Evolutionary conservation across 1,284 basidiomycete species (phyloP).

Genomic region (Rhodotorula sp.): DNA sequence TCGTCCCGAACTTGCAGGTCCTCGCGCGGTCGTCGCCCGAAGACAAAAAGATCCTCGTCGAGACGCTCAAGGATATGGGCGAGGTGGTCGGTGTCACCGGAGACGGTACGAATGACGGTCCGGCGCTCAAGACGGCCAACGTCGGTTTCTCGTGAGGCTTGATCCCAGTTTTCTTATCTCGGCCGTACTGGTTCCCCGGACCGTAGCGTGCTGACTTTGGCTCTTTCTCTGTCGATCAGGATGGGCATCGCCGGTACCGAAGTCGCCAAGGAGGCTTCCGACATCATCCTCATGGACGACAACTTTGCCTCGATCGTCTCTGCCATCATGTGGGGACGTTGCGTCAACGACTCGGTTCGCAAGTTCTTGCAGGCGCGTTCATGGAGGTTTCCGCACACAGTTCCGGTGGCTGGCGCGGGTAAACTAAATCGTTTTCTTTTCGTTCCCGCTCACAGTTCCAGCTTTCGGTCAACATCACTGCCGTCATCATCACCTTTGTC

Average conservation of each 20-base stretch:
- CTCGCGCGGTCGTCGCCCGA: slow-evolving; percentile 93
- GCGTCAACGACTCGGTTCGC: slow-evolving; percentile 94
- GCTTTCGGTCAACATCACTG: slow-evolving; percentile 92
- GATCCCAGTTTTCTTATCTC: neutral
- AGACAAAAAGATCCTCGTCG: slow-evolving; percentile 92
- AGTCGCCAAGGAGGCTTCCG: slow-evolving; percentile 97
- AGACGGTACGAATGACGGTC: slow-evolving; percentile 97
- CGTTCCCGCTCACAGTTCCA: slow-evolving; percentile 62
- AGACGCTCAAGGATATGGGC: slow-evolving; percentile 78
- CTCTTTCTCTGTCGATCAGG: slow-evolving; percentile 30
- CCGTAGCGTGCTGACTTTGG: neutral
- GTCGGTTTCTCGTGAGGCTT: slow-evolving; percentile 72
- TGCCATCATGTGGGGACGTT: slow-evolving; percentile 98
- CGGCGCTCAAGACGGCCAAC: slow-evolving; percentile 89
- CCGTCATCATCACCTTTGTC: slow-evolving; percentile 90
- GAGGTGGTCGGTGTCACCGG: slow-evolving; percentile 97
- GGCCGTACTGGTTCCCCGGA: neutral
- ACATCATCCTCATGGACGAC: slow-evolving; percentile 95
- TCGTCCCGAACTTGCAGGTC: slow-evolving; percentile 60
- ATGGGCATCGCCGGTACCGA: slow-evolving; percentile 99
- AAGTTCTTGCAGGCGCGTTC: slow-evolving; percentile 77
- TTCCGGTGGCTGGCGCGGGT: no score
- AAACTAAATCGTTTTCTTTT: no score
- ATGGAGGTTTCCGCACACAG: no score
- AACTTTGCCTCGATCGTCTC: slow-evolving; percentile 95